phyloP scores from a whole-genome alignment of 179 eudicot genomes.

The Amaranthus tricolor region DNA sequence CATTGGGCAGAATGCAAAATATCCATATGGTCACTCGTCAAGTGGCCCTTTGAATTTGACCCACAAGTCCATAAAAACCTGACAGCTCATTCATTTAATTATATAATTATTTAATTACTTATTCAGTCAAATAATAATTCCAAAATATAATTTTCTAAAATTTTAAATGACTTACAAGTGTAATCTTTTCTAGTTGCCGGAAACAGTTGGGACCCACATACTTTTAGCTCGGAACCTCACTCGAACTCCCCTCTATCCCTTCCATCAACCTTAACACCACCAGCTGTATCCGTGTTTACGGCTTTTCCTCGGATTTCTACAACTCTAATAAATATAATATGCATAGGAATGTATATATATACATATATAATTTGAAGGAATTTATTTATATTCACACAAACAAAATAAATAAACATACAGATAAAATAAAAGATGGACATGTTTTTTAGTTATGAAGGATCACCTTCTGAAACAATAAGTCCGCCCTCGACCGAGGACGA shows the following conservation, averaged over 20 bases:
- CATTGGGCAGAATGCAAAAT: not conserved
- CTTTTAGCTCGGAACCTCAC: not conserved
- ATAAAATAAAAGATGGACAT: not conserved
- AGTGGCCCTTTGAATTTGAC: not conserved
- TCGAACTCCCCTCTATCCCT: not conserved
- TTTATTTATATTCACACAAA: not conserved
- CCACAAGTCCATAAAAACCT: too few relatives aligned
- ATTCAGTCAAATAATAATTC: not conserved
- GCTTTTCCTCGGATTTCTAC: not conserved
- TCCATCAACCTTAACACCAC: not conserved
- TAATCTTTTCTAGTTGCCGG: not conserved
- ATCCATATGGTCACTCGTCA: not conserved
- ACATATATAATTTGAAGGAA: not conserved
- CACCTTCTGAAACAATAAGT: slow-evolving; percentile 1
- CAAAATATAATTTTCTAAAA: not conserved
- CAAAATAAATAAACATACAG: not conserved
- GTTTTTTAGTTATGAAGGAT: not conserved
- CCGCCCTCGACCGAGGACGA: slow-evolving; percentile 22
- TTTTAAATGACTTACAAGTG: not conserved
- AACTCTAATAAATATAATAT: not conserved
- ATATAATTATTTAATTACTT: too few relatives aligned
- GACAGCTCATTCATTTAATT: too few relatives aligned
- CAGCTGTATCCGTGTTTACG: slow-evolving; percentile 17
- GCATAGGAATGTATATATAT: not conserved
- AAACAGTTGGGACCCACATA: not conserved